Percentiles rank a stretch among this genome's conserved stretches.
Conservation (phyloP, 169 alveolate species). For the Plasmodium adleri region DNA sequence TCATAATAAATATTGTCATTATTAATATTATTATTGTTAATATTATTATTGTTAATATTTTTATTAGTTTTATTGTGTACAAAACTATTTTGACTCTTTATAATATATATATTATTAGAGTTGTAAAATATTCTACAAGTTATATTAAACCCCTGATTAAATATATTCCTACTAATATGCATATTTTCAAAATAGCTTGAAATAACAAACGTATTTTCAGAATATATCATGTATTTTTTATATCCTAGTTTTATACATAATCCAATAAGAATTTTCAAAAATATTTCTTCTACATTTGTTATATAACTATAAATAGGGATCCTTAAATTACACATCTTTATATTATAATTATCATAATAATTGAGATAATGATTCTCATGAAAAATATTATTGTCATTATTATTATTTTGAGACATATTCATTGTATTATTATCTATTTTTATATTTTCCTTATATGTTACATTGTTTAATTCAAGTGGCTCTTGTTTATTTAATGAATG, state of each 20-base stretch:
- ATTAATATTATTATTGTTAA: too few relatives aligned
- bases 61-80: neutral
- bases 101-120: conserved; percentile 12
- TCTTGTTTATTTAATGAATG: neutral
- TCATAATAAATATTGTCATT: too few relatives aligned
- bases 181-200: conserved; percentile 10
- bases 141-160: conserved; percentile 14
- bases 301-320: conserved; percentile 14
- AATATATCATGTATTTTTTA: neutral
- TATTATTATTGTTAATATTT: too few relatives aligned
- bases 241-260: conserved; percentile 34
- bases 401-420: neutral
- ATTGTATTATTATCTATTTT: neutral
- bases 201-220: conserved; percentile 17
- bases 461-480: neutral
- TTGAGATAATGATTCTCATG: neutral
- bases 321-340: conserved; percentile 8
- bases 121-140: conserved; percentile 17
- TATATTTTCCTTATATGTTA: neutral
- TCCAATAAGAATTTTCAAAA: conserved; percentile 31
- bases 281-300: conserved; percentile 9
- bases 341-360: neutral
- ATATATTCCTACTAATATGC: neutral
- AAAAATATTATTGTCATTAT: neutral
- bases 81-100: conserved; percentile 14